Conservation (phyloP, 2,329 filamentous ascomycete genomes). For the Sclerotinia sclerotiorum region DNA sequence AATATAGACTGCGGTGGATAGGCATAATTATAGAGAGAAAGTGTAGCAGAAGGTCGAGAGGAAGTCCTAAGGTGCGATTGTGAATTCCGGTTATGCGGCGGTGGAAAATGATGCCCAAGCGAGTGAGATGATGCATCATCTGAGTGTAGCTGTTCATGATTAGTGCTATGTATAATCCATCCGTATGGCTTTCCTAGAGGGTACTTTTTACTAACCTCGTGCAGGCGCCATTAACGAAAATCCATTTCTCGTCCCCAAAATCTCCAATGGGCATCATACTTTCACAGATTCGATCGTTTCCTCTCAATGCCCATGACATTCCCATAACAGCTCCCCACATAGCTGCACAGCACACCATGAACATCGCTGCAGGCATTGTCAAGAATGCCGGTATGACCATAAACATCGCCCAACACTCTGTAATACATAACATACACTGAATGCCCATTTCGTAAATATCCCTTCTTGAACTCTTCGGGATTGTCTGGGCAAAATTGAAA, state of each 20-base stretch:
- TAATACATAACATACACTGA: conserved; percentile 23
- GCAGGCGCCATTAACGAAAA: conserved; percentile 28
- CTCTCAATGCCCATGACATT: conserved; percentile 25
- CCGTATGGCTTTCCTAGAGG: too few species aligned
- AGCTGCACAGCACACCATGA: conserved; percentile 15
- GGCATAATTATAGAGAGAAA: conserved; percentile 70
- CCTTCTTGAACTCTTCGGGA: conserved; percentile 1
- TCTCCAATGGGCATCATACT: conserved; percentile 15
- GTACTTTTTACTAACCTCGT: conserved; percentile 25
- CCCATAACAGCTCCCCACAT: conserved; percentile 13
- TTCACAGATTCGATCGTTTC: conserved; percentile 15
- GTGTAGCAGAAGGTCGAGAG: conserved; percentile 74
- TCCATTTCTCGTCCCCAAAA: conserved; percentile 27
- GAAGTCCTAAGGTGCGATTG: conserved; percentile 66
- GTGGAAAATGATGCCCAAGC: conserved; percentile 67
- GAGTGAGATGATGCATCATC: conserved; percentile 67
- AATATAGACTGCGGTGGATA: conserved; percentile 60
- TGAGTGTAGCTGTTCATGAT: conserved; percentile 52
- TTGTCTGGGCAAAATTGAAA: conserved; percentile 5
- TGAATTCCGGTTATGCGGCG: conserved; percentile 71
- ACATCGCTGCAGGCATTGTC: conserved; percentile 24
- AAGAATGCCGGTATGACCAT: conserved; percentile 25
- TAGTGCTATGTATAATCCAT: background rate
- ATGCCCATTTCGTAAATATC: conserved; percentile 24
- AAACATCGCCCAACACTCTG: conserved; percentile 24